Percentiles rank a stretch among this genome's conserved stretches.
phyloP scores from a whole-genome alignment of 2,329 filamentous ascomycete genomes.

The Penicillium digitatum region DNA sequence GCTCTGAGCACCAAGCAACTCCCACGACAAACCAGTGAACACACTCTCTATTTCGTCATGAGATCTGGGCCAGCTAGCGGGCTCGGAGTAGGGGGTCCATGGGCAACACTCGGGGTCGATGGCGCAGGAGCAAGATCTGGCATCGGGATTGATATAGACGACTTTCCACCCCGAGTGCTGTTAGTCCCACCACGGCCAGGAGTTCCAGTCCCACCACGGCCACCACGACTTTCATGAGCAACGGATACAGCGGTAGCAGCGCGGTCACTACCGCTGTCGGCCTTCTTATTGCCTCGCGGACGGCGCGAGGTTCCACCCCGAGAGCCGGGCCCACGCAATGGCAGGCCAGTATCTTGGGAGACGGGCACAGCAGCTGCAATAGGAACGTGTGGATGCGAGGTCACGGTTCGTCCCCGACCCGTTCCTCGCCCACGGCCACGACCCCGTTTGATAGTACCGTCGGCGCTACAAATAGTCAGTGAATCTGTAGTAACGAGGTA shows the following conservation, averaged over 20 bases:
- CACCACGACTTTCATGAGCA: constrained; percentile 27
- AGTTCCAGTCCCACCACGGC: constrained; percentile 23
- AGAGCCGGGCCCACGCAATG: constrained; percentile 66
- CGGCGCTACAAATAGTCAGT: constrained; percentile 52
- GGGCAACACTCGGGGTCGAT: constrained; percentile 12
- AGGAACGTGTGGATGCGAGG: constrained; percentile 68
- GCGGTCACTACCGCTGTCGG: constrained; percentile 75
- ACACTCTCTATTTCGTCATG: constrained; percentile 26
- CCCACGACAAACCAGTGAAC: constrained; percentile 1
- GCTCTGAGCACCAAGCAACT: constrained; percentile 1
- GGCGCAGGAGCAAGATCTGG: background rate
- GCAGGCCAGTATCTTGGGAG: constrained; percentile 81
- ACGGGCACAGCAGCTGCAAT: constrained; percentile 78
- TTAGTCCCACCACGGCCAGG: constrained; percentile 27
- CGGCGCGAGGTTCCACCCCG: constrained; percentile 73
- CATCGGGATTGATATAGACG: constrained; percentile 23
- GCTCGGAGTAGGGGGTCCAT: background rate
- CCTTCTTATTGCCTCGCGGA: constrained; percentile 79
- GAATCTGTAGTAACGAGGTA: constrained; percentile 33
- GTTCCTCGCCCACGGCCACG: constrained; percentile 54
- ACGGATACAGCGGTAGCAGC: constrained; percentile 27
- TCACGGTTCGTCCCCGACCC: constrained; percentile 50
- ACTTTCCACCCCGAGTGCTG: constrained; percentile 29
- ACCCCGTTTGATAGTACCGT: constrained; percentile 65
- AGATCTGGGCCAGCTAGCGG: constrained; percentile 22